Evolutionary conservation across 139 green algal species (phyloP).

Genomic region (Klebsormidium nitens): DNA sequence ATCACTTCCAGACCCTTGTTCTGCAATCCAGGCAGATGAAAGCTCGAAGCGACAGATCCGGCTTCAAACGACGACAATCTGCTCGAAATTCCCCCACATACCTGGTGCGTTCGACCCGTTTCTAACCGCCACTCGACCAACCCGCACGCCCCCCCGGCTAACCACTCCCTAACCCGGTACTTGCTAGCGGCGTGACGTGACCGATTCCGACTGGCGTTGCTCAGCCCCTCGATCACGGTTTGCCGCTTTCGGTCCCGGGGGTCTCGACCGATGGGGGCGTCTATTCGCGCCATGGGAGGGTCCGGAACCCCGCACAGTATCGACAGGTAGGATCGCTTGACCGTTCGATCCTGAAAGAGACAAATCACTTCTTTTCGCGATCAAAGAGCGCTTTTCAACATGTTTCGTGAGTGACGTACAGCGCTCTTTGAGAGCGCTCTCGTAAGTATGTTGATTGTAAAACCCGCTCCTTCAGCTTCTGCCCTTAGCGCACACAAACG

Average conservation of each 20-base stretch:
- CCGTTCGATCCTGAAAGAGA: too few relatives aligned
- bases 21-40: not conserved
- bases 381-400: too few relatives aligned
- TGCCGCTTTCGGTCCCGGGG: constrained; percentile 49
- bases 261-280: constrained; percentile 51
- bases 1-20: too few relatives aligned
- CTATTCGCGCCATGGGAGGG: constrained; percentile 1
- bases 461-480: too few relatives aligned
- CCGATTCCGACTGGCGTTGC: not conserved
- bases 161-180: constrained; percentile 62
- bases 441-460: too few relatives aligned
- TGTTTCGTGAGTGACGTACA: too few relatives aligned
- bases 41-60: not conserved
- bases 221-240: not conserved
- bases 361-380: too few relatives aligned
- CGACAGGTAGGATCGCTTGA: constrained; percentile 6
- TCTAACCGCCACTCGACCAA: constrained; percentile 87
- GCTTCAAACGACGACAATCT: not conserved
- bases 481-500: too few relatives aligned
- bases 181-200: constrained; percentile 38
- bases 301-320: constrained; percentile 5
- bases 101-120: constrained; percentile 92
- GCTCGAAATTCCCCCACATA: not conserved
- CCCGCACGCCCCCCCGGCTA: constrained; percentile 64
- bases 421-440: too few relatives aligned